Percentiles rank a stretch among this genome's conserved stretches.
Conservation (phyloP, 208 protist genomes). For the Leishmania lainsoni region DNA sequence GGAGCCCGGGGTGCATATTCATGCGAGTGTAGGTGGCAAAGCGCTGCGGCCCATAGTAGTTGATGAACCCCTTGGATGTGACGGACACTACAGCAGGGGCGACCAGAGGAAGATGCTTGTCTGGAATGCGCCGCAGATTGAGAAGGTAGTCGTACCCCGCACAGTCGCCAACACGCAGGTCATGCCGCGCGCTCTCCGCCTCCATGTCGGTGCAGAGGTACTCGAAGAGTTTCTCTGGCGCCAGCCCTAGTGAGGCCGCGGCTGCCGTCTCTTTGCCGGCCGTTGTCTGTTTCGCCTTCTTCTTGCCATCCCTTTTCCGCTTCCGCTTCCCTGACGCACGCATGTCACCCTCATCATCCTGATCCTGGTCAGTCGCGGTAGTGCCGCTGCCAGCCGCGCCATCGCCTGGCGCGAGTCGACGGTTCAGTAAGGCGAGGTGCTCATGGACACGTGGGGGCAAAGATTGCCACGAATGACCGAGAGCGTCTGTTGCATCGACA, state of each 20-base stretch:
- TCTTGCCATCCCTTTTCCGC: constrained; percentile 23
- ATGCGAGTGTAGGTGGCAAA: constrained; percentile 82
- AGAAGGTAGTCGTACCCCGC: constrained; percentile 73
- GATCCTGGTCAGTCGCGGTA: constrained; percentile 1
- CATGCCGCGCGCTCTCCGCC: constrained; percentile 53
- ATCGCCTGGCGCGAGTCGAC: constrained; percentile 24
- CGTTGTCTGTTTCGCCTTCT: constrained; percentile 10
- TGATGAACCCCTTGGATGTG: constrained; percentile 84
- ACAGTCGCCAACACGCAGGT: constrained; percentile 69
- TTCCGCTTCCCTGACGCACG: constrained; percentile 14
- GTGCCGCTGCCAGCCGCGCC: constrained; percentile 7
- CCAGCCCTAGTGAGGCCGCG: constrained; percentile 25
- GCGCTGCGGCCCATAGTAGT: constrained; percentile 84
- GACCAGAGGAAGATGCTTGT: constrained; percentile 61
- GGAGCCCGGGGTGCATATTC: constrained; percentile 88
- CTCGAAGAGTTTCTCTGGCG: constrained; percentile 80
- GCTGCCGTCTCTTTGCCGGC: constrained; percentile 18
- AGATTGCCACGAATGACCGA: constrained; percentile 23
- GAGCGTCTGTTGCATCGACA: constrained; percentile 55
- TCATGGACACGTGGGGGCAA: constrained; percentile 42
- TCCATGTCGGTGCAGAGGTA: constrained; percentile 86
- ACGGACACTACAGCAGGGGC: constrained; percentile 65
- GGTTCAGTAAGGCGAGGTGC: constrained; percentile 45
- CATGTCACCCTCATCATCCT: not conserved
- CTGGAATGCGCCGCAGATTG: constrained; percentile 66